Percentiles rank a stretch among this genome's conserved stretches.
These are phyloP conservation scores for Cercophora sp. DNA, from an alignment of 495 filamentous ascomycete genomes.

Conservation along the genomic window DNA sequence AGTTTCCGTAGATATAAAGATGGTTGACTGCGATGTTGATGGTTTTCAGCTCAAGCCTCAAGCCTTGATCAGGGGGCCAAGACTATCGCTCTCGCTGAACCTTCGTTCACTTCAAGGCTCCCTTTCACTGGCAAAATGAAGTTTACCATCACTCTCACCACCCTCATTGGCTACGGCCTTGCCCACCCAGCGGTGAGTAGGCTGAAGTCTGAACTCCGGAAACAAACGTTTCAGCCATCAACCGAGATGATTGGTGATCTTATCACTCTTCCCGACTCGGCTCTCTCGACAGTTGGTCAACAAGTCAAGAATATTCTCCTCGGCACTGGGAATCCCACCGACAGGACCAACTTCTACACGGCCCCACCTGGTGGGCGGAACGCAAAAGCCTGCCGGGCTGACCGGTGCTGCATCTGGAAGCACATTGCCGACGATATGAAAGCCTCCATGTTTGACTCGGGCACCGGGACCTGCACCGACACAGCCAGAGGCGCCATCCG, in stretches of 20 bases:
- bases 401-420: constrained; percentile 11
- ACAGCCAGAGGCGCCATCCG: constrained; percentile 6
- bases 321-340: constrained; percentile 5
- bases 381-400: constrained; percentile 1
- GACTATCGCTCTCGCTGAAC: too few species aligned
- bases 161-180: constrained; percentile 1
- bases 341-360: constrained; percentile 3
- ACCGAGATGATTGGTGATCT: constrained; percentile 8
- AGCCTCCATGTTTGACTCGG: neutral
- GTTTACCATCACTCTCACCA: constrained; percentile 1
- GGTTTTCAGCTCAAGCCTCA: too few species aligned
- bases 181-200: constrained; percentile 7
- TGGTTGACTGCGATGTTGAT: too few species aligned
- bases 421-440: constrained; percentile 9
- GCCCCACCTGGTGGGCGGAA: constrained; percentile 2
- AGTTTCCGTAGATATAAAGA: too few species aligned
- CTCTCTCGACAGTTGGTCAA: constrained; percentile 1
- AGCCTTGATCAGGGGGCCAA: too few species aligned
- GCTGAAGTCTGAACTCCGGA: neutral
- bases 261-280: neutral
- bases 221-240: constrained; percentile 4
- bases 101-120: too few species aligned
- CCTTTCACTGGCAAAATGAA: neutral
- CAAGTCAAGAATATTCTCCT: constrained; percentile 5
- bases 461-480: constrained; percentile 1